A percentile compares a stretch with the other conserved stretches of the same genome.
phyloP scores from a whole-genome alignment of 1,139 yeast genomes.

The Taiozyma sp. region DNA sequence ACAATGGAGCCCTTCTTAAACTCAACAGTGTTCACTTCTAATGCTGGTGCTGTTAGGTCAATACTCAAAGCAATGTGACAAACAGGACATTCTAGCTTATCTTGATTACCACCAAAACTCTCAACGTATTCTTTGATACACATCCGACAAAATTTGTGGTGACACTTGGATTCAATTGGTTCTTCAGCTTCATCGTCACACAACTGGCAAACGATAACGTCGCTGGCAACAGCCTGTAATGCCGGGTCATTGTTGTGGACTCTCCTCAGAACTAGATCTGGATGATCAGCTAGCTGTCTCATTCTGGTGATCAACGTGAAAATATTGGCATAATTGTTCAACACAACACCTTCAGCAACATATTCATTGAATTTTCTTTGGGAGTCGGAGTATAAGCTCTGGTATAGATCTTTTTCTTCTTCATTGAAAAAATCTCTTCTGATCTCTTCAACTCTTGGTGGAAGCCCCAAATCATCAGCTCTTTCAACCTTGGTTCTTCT shows the following conservation, averaged over 20 bases:
- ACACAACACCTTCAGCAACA: conserved; percentile 82
- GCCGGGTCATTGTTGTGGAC: conserved; percentile 39
- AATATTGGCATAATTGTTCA: conserved; percentile 81
- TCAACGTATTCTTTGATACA: conserved; percentile 89
- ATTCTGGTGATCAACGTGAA: conserved; percentile 92
- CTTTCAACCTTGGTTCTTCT: conserved; percentile 93
- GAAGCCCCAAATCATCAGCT: conserved; percentile 95
- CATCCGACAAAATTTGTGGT: conserved; percentile 86
- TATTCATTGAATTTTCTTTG: conserved; percentile 61
- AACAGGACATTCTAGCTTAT: conserved; percentile 80
- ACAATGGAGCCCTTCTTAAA: conserved; percentile 81
- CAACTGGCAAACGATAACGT: conserved; percentile 78
- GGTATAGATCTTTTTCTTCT: conserved; percentile 89
- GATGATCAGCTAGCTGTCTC: conserved; percentile 98
- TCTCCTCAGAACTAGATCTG: conserved; percentile 83
- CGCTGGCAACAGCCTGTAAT: conserved; percentile 29
- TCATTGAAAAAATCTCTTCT: conserved; percentile 84
- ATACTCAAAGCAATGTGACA: conserved; percentile 91
- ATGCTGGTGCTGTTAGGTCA: conserved; percentile 81
- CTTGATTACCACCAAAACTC: conserved; percentile 61
- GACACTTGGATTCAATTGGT: conserved; percentile 91
- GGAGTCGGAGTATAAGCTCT: conserved; percentile 81
- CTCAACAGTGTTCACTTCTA: conserved; percentile 62
- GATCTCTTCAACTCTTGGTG: conserved; percentile 89
- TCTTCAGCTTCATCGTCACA: conserved; percentile 99